Conservation (phyloP, 2,329 filamentous ascomycete species). For the Fusarium brevicatenulatum region DNA sequence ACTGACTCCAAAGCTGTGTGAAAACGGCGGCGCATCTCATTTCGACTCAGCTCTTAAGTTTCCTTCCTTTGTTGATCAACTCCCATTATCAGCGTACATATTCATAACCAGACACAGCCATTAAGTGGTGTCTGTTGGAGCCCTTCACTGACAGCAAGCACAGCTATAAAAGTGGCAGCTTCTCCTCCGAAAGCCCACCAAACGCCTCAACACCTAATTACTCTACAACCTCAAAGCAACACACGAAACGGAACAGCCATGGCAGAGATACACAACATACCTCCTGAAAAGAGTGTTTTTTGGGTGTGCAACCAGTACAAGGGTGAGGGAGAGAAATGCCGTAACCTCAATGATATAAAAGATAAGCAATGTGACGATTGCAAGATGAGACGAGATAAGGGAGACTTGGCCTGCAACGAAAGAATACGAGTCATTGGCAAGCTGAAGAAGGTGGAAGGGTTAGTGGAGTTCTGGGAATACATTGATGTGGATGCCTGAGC, state of each 20-base stretch:
- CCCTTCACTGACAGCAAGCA: background rate
- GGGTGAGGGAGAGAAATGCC: background rate
- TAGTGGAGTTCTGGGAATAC: background rate
- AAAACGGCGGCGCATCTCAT: fast-evolving
- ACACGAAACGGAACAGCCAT: background rate
- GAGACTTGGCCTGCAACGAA: background rate
- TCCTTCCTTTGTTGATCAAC: background rate
- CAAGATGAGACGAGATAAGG: background rate
- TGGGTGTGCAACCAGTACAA: background rate
- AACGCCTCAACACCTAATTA: background rate
- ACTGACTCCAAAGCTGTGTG: background rate
- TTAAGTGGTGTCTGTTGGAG: too few relatives aligned
- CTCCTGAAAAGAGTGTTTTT: too few relatives aligned
- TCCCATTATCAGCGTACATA: fast-evolving
- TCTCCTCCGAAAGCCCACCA: fast-evolving
- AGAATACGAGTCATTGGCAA: background rate
- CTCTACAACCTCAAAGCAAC: background rate
- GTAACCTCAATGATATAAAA: background rate
- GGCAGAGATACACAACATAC: background rate
- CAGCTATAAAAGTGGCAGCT: background rate
- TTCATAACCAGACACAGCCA: fast-evolving
- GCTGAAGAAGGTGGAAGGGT: background rate
- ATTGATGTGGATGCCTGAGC: too few relatives aligned
- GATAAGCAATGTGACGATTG: background rate
- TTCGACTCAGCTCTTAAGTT: too few relatives aligned